phyloP scores from a whole-genome alignment of 805 yeast genomes.

The Huiozyma sinensis region DNA sequence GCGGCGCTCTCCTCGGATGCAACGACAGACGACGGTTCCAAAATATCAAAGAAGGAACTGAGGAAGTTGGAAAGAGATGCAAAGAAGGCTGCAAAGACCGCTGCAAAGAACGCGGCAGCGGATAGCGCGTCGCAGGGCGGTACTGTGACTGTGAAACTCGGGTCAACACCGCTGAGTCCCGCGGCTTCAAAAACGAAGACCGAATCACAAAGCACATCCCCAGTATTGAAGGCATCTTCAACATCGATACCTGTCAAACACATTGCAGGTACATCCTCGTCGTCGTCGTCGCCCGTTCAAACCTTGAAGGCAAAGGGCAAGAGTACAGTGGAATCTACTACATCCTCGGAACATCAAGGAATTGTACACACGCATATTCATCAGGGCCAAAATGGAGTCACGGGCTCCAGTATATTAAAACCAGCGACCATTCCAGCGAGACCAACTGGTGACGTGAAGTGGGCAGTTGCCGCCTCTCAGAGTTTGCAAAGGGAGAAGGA shows the following conservation, averaged over 20 bases:
- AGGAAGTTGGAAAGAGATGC: constrained; percentile 28
- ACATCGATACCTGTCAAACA: constrained; percentile 1
- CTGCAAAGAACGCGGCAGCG: constrained; percentile 18
- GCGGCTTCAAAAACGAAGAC: neutral
- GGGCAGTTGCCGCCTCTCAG: constrained; percentile 46
- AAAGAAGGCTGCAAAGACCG: constrained; percentile 26
- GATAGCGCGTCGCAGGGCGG: constrained; percentile 8
- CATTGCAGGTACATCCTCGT: neutral
- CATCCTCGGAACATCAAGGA: constrained; percentile 2
- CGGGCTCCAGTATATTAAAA: constrained; percentile 30
- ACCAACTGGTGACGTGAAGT: constrained; percentile 43
- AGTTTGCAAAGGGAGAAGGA: constrained; percentile 15
- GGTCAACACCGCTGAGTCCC: constrained; percentile 2
- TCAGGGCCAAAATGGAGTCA: constrained; percentile 23
- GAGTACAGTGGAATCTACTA: constrained; percentile 4
- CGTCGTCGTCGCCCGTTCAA: constrained; percentile 3
- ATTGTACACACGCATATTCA: constrained; percentile 24
- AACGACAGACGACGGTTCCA: constrained; percentile 12
- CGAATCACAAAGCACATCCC: constrained; percentile 10
- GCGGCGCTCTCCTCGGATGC: neutral
- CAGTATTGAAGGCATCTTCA: constrained; percentile 5
- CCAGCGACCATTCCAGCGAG: constrained; percentile 46
- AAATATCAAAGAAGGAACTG: constrained; percentile 26
- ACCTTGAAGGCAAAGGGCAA: constrained; percentile 12
- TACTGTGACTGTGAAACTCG: constrained; percentile 6